Evolutionary conservation across 1,284 basidiomycete genomes (phyloP), one percentile per base, ranked within the genome.

Genomic region (Ganoderma boninense): DNA sequence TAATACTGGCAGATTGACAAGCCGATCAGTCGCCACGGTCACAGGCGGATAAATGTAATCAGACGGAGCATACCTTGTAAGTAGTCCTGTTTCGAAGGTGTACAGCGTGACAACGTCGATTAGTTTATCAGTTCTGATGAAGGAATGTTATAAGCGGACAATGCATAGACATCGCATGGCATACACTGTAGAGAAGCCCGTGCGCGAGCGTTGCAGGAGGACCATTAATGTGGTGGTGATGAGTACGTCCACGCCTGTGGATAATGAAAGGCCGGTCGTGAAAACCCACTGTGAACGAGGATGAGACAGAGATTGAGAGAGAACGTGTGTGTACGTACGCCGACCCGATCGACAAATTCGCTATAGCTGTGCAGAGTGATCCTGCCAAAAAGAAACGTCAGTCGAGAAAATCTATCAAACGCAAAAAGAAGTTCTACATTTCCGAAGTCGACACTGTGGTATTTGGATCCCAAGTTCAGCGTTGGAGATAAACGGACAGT

Each of bases 241-340:
- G 18, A 88, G 71, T 49, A 89, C 72, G 76, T 90, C 88, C 13
- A 88, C 84, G 4, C 79, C 79, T 0, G 85, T 84, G 0, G 88
- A 89, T 18, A 89, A 78, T 0, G 85, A 84, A 1, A 90, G 79
- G 44, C 89, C 88, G 4, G 83, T 76, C 0, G 89, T 90, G 73
- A 90, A 90, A 40, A 88, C 79, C 87, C 88, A 90, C 87, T 88
- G 66, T 11, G 26, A 29, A 16, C 20, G n/a, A 14, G 49, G 26
- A 29, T 16, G 52, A 71, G 71, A 64, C 23, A 42, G 29, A 2
- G 6, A 59, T 14, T 7, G 4, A 29, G 14, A 71, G 13, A 3
- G 11, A 4, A 26, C 73, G n/a, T 26, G 42, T 54, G n/a, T 18
- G 32, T 16, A 65, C 64, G 52, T 11, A 78, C 78, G 40, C 72